Percentiles rank a stretch among this genome's conserved stretches.
phyloP scores from a whole-genome alignment of 768 basidiomycete species.

The Russula sp. region DNA sequence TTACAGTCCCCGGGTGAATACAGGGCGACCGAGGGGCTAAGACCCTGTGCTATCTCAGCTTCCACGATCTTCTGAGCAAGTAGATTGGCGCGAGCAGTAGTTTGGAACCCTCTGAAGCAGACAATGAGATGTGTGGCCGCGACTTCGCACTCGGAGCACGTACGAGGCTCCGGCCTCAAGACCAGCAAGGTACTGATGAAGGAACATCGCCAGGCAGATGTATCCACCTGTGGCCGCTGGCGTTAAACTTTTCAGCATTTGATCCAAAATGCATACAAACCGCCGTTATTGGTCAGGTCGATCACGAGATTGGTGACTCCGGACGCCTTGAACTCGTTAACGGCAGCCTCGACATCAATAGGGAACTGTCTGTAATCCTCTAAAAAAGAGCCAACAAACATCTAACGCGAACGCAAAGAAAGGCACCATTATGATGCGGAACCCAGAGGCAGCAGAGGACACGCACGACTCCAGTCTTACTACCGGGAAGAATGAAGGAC shows the following conservation, averaged over 20 bases:
- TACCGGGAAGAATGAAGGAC: constrained; percentile 49
- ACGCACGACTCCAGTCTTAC: constrained; percentile 54
- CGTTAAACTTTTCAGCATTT: background rate
- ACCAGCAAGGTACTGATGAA: constrained; percentile 52
- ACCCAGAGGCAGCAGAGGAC: no score
- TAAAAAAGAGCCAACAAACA: no score
- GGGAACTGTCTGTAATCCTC: no score
- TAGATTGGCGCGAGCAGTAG: constrained; percentile 46
- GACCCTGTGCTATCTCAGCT: constrained; percentile 42
- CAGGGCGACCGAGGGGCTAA: constrained; percentile 34
- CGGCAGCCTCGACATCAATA: no score
- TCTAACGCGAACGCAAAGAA: no score
- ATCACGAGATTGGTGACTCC: no score
- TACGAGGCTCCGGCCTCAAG: constrained; percentile 46
- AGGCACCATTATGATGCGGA: no score
- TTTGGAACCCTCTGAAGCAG: constrained; percentile 46
- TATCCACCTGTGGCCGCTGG: constrained; percentile 39
- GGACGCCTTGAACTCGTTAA: no score
- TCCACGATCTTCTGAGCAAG: constrained; percentile 56
- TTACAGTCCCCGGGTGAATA: constrained; percentile 51
- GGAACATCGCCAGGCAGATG: constrained; percentile 55
- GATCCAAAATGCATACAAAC: constrained; percentile 30
- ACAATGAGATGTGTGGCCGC: background rate
- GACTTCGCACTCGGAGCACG: constrained; percentile 23
- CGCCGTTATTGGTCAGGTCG: constrained; percentile 48